A percentile compares a stretch with the other conserved stretches of the same genome.
These are phyloP conservation scores for Ophiorrhiza pumila DNA, from an alignment of 257 asterid genomes.

Conservation along the genomic window DNA sequence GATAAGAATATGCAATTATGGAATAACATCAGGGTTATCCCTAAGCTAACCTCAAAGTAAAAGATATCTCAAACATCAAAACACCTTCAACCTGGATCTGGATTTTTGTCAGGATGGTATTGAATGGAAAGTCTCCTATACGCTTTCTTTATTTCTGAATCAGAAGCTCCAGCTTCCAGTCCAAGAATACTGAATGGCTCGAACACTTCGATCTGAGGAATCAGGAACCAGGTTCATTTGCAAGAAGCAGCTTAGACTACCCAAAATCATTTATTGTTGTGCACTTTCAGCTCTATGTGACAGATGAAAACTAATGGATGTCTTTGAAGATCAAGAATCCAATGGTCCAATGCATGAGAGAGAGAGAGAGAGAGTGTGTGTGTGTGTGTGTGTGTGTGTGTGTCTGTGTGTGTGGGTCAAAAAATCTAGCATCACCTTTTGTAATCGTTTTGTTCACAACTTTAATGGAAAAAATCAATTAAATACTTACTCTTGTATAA, in stretches of 20 bases:
- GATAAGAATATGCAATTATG: slow-evolving; percentile 17
- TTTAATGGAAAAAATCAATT: not conserved
- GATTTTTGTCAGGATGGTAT: slow-evolving; percentile 99
- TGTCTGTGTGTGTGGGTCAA: too few relatives aligned
- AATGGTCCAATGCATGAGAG: not conserved
- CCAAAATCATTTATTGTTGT: not conserved
- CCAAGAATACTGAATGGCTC: slow-evolving; percentile 98
- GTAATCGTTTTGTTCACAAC: not conserved
- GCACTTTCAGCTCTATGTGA: not conserved
- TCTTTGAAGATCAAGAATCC: not conserved
- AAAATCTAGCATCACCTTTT: not conserved
- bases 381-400: too few relatives aligned
- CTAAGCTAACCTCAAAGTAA: slow-evolving; percentile 5
- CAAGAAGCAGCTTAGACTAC: slow-evolving; percentile 17
- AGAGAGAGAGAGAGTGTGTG: too few relatives aligned
- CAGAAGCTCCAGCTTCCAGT: slow-evolving; percentile 85
- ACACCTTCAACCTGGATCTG: slow-evolving; percentile 98
- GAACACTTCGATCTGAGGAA: slow-evolving; percentile 62
- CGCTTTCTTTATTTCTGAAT: slow-evolving; percentile 94
- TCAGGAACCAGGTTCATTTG: slow-evolving; percentile 1
- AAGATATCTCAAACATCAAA: slow-evolving; percentile 26
- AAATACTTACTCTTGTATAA: not conserved
- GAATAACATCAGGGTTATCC: slow-evolving; percentile 16
- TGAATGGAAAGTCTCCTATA: slow-evolving; percentile 92
- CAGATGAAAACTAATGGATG: not conserved